Base-by-base conservation (phyloP, 768 basidiomycete genomes). In the Pleurotus tuber-regium region DNA sequence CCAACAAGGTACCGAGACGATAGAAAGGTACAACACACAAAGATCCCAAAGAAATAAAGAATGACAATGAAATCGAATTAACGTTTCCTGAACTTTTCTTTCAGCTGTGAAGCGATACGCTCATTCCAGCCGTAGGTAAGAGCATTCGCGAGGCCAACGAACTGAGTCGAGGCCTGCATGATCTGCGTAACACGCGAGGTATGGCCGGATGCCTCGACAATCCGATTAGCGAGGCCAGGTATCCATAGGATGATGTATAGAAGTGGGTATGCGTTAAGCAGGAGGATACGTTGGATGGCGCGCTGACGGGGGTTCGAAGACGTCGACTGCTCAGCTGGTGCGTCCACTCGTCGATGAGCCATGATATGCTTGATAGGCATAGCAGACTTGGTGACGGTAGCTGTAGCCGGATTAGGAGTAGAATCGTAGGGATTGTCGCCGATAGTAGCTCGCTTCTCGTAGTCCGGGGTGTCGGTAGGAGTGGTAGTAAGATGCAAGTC, bases 191-290 rank as follows among this genome's bases (percentile, higher is more conserved):
- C 39, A 28, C 19, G 28, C 4, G 46, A 47, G 28, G 18, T 36
- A 23, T 48, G 39, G n/a, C 57, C 54, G 2, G 56, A 35, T 35
- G 53, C 53, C 33, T 57, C 56, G 31, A 57, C 51, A 14, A 55
- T 35, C 5, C 56, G 54, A 39, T 57, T 54, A 24, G 29, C 50
- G n/a, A 57, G 42, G n/a, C 54, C 56, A 14, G 56, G 56, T 18
- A 57, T 39, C 57, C 57, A 58, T 8, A 58, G 23, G 12, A 58
- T 18, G 12, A 58, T 58, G 36, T 58, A 58, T 8, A 50, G 49
- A 25, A 58, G 38, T 9, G 54, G 57, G 23, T 58, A 58, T 8
- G 57, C 57, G 25, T 53, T 58, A 7, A 58, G 51, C 26, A 56
- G 51, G 25, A 56, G 24, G 18, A 55, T 46, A 14, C 47, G 29